Conservation (phyloP, 2,329 filamentous ascomycete genomes). For the Elsinoe ampelina region DNA sequence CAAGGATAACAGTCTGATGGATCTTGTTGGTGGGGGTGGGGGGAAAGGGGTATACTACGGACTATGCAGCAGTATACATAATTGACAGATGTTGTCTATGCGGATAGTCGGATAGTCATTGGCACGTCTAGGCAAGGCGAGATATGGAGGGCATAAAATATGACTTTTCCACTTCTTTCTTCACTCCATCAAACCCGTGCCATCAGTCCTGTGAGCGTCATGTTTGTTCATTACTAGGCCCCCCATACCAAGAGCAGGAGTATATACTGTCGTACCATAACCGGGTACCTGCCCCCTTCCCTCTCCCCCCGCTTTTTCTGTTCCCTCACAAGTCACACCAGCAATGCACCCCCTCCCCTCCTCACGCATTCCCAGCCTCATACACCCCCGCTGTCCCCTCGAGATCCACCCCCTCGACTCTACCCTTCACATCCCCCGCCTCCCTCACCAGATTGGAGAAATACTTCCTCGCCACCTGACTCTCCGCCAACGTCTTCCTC, state of each 20-base stretch:
- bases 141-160: neutral
- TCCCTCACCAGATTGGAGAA: slow-evolving; percentile 75
- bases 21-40: neutral
- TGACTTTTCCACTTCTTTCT: neutral
- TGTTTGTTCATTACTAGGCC: neutral
- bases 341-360: neutral
- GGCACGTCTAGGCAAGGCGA: neutral
- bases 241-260: neutral
- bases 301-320: neutral
- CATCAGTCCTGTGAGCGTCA: too few relatives aligned
- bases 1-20: neutral
- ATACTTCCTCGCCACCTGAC: slow-evolving; percentile 79
- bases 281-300: neutral
- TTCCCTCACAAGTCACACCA: neutral
- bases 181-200: neutral
- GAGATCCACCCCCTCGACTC: slow-evolving; percentile 44
- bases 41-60: neutral
- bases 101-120: neutral
- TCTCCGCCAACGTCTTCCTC: slow-evolving; percentile 75
- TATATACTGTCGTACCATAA: neutral
- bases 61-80: neutral
- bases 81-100: neutral
- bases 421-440: slow-evolving; percentile 39
- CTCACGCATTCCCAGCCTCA: slow-evolving; percentile 15
- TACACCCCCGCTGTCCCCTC: slow-evolving; percentile 36